phyloP scores from a whole-genome alignment of 2,329 filamentous ascomycete genomes.

The Calonectria pauciramosa region DNA sequence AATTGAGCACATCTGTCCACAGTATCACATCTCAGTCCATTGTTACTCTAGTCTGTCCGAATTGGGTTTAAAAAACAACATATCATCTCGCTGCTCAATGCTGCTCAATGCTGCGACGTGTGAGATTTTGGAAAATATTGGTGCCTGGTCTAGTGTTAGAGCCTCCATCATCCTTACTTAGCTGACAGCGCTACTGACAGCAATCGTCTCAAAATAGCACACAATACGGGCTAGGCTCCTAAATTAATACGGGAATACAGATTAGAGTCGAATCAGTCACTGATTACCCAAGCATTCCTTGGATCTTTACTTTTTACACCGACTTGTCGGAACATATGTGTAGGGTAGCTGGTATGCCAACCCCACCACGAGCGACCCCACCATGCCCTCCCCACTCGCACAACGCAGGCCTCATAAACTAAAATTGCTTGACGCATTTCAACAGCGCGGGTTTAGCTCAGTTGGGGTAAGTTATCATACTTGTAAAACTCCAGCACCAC shows the following conservation, averaged over 20 bases:
- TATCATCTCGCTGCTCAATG: background rate
- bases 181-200: background rate
- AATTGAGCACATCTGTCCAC: background rate
- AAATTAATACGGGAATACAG: background rate
- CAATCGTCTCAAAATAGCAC: background rate
- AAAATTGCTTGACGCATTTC: background rate
- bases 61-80: too few species aligned
- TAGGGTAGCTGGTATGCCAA: background rate
- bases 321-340: background rate
- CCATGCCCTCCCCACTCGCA: background rate
- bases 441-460: constrained; percentile 50
- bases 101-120: background rate
- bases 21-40: background rate
- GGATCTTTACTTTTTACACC: background rate
- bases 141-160: background rate
- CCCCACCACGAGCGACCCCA: constrained; percentile 1
- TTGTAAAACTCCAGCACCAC: constrained; percentile 31
- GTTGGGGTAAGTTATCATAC: constrained; percentile 43
- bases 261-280: background rate
- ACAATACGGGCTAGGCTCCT: background rate
- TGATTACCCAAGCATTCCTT: background rate
- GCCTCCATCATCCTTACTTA: background rate
- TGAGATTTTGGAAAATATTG: constrained; percentile 1
- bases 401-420: background rate
- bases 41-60: background rate